Conservation (phyloP, 2,329 filamentous ascomycete species). For the Sporothrix sp. region DNA sequence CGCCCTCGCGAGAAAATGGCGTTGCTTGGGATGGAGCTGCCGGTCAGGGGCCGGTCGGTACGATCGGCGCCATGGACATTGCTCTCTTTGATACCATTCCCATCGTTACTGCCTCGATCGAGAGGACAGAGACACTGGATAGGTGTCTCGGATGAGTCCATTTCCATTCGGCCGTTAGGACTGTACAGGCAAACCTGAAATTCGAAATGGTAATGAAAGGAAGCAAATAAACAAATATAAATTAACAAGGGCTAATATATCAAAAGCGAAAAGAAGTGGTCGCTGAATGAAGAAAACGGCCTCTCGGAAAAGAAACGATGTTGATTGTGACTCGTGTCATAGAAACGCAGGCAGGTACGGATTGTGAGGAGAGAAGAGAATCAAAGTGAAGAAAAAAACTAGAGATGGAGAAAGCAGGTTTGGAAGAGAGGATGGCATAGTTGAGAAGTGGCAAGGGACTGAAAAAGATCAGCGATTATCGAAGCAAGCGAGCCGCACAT, state of each 20-base stretch:
- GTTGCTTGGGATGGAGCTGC: too few species aligned
- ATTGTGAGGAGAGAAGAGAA: background rate
- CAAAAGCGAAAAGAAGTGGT: too few species aligned
- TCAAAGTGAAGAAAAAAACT: background rate
- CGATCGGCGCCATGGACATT: background rate
- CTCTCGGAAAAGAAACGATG: too few species aligned
- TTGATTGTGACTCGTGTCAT: too few species aligned
- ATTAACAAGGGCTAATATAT: too few species aligned
- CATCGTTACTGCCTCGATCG: background rate
- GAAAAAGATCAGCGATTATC: background rate
- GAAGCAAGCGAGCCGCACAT: too few species aligned
- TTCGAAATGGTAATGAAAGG: background rate
- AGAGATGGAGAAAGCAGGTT: background rate
- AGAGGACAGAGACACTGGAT: constrained; percentile 15
- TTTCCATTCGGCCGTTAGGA: constrained; percentile 4
- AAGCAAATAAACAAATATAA: too few species aligned
- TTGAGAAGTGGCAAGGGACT: background rate
- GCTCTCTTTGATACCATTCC: background rate
- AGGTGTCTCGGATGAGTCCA: constrained; percentile 15
- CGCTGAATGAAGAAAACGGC: too few species aligned
- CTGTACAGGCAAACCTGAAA: background rate
- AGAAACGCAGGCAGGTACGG: too few species aligned
- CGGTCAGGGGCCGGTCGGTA: background rate
- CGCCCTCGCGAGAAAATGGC: too few species aligned
- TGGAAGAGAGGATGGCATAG: too few species aligned